Evolutionary conservation across 352 stramenopile species (phyloP).

Genomic region (Globisporangium ultimum): DNA sequence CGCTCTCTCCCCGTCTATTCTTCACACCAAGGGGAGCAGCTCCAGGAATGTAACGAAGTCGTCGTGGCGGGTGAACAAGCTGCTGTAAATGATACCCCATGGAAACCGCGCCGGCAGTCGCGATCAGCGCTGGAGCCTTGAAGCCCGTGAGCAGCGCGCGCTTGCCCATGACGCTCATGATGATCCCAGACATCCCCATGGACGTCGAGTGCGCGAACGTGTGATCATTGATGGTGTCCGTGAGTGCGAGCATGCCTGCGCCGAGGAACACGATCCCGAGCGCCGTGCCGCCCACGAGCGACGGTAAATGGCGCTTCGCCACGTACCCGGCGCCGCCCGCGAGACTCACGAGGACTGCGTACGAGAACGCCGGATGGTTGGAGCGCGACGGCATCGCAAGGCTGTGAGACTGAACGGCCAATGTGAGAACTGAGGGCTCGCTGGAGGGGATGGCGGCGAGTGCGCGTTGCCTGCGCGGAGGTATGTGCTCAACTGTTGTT

Average conservation of each 20-base stretch:
- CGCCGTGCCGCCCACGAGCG: conserved; percentile 58
- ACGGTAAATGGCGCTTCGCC: conserved; percentile 58
- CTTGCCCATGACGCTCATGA: conserved; percentile 52
- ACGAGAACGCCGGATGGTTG: conserved; percentile 69
- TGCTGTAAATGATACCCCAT: conserved; percentile 76
- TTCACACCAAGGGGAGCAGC: conserved; percentile 7
- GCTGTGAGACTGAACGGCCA: not conserved
- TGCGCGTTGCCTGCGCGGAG: no score
- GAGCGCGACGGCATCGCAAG: not conserved
- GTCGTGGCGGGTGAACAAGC: conserved; percentile 48
- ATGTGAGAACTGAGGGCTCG: no score
- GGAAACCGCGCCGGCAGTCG: conserved; percentile 42
- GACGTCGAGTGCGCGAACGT: conserved; percentile 68
- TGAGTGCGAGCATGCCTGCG: conserved; percentile 59
- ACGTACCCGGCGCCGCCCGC: conserved; percentile 60
- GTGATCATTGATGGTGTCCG: conserved; percentile 68
- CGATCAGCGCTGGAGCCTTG: conserved; percentile 37
- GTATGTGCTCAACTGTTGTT: no score
- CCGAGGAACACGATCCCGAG: conserved; percentile 68
- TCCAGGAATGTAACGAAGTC: conserved; percentile 55
- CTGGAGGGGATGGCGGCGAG: no score
- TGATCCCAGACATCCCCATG: conserved; percentile 64
- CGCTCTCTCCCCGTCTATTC: not conserved
- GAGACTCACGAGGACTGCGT: conserved; percentile 59
- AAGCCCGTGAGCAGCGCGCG: conserved; percentile 47